Evolutionary conservation across 2,329 filamentous ascomycete species (phyloP).

Genomic region (Shiraia bambusicola): DNA sequence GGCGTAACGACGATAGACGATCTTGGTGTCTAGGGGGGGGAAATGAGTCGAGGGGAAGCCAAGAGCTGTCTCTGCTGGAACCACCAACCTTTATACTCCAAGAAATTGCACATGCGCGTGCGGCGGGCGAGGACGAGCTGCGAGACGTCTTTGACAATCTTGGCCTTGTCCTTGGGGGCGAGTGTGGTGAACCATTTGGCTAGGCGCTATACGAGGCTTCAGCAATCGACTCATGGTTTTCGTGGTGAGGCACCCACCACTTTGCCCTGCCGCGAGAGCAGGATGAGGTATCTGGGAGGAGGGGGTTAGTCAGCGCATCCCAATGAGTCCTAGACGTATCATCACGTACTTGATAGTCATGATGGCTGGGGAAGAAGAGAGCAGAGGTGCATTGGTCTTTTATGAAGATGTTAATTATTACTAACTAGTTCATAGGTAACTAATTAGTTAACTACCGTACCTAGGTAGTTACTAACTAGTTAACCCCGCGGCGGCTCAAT

Average conservation of each 20-base stretch:
- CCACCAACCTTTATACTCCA: slow-evolving; percentile 90
- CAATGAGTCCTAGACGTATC: neutral
- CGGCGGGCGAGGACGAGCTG: slow-evolving; percentile 93
- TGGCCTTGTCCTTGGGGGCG: slow-evolving; percentile 97
- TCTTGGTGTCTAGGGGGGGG: slow-evolving; percentile 76
- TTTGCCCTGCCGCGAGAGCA: slow-evolving; percentile 98
- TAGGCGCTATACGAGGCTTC: slow-evolving; percentile 68
- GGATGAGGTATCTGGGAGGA: slow-evolving; percentile 79
- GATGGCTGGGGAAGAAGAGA: slow-evolving; percentile 15
- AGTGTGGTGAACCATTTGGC: slow-evolving; percentile 99
- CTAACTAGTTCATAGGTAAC: too few species aligned
- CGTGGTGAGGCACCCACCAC: slow-evolving; percentile 68
- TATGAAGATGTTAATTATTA: too few species aligned
- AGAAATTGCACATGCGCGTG: slow-evolving; percentile 99
- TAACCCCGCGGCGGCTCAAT: slow-evolving; percentile 25
- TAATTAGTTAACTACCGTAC: too few species aligned
- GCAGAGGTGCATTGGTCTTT: slow-evolving; percentile 12
- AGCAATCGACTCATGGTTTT: slow-evolving; percentile 29
- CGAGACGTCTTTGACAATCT: slow-evolving; percentile 99
- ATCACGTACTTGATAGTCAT: slow-evolving; percentile 60
- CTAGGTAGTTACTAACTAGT: too few species aligned
- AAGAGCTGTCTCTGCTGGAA: slow-evolving; percentile 14
- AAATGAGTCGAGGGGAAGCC: slow-evolving; percentile 28
- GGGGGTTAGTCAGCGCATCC: slow-evolving; percentile 3
- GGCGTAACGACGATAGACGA: slow-evolving; percentile 97